These are phyloP conservation scores for Saccharomycopsis sp. DNA, from an alignment of 805 yeast genomes.

Conservation along the genomic window DNA sequence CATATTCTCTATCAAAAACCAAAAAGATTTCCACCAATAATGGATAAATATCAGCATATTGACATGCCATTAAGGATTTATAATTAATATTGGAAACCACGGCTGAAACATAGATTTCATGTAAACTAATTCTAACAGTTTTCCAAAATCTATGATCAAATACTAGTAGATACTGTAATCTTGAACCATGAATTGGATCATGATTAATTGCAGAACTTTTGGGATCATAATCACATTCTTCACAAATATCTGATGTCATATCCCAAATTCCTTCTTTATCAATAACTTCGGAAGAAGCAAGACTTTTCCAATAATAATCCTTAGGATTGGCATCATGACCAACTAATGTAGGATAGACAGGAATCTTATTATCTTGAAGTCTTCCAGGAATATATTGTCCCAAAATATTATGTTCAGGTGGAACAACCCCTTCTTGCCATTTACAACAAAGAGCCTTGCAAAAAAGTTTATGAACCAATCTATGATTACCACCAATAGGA, in stretches of 20 bases:
- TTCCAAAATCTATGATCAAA: constrained; percentile 71
- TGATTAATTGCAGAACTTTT: constrained; percentile 2
- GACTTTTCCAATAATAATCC: constrained; percentile 1
- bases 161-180: constrained; percentile 34
- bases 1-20: constrained; percentile 68
- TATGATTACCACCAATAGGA: constrained; percentile 39
- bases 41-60: constrained; percentile 79
- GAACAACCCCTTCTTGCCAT: constrained; percentile 46
- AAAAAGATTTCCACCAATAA: constrained; percentile 60
- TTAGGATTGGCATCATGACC: not conserved
- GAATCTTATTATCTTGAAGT: constrained; percentile 5
- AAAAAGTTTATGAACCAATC: constrained; percentile 36
- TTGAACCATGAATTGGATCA: constrained; percentile 28
- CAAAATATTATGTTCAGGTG: not conserved
- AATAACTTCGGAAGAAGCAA: not conserved
- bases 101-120: constrained; percentile 54
- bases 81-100: constrained; percentile 49
- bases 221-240: constrained; percentile 35
- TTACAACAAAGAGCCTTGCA: constrained; percentile 48
- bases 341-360: constrained; percentile 6
- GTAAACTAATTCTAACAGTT: constrained; percentile 42
- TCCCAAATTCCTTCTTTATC: constrained; percentile 30
- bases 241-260: constrained; percentile 30
- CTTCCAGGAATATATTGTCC: constrained; percentile 7
- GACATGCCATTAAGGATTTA: constrained; percentile 54